Evolutionary conservation across 1,284 basidiomycete genomes (phyloP), one percentile per base, ranked within the genome.

Genomic region (Leccinum solheimii): DNA sequence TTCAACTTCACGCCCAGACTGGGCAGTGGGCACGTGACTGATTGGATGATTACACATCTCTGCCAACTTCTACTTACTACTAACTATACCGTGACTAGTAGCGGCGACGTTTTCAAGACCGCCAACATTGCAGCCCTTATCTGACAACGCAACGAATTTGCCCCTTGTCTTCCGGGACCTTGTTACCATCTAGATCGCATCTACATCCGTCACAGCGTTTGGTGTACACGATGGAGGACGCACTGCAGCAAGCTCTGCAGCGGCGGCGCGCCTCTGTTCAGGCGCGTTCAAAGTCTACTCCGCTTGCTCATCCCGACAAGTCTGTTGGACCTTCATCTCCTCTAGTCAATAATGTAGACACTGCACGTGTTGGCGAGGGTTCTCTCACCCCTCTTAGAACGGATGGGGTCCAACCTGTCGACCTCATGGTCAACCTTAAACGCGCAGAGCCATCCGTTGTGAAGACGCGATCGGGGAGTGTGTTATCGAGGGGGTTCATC

Each of bases 401-500:
- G 51, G 62, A 60, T 57, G 62, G 36, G 1, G 58, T 72, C 21
- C 62, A 27, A 32, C 63, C 69, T n/a, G 71, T 88, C 32, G 88
- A 91, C 73, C 76, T 88, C 27, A 86, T 86, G 75, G 76, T 78
- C 54, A 80, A 81, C 63, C 78, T 91, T 4, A 81, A 86, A 64
- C 83, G 83, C 16, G 86, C 88, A 40, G 87, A 83, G 55, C 79
- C 86, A 1, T 86, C 86, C 2, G 85, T 97, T 19, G 95, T 98
- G 62, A 97, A 96, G 77, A 91, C 91, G 13, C 82, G 95, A 56
- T 81, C 84, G 2, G 95, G 95, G 27, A 95, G 92, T 68, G 95
- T 98, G 10, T 80, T 98, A 19, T 91, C 90, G 16, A 80, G 96
- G 69, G 95, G 92, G 0, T 94, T 95, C 73, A 95, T 98, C 62